A percentile compares a stretch with the other conserved stretches of the same genome.
Conservation (phyloP, 1,284 basidiomycete genomes). For the Apiotrichum siamense region DNA sequence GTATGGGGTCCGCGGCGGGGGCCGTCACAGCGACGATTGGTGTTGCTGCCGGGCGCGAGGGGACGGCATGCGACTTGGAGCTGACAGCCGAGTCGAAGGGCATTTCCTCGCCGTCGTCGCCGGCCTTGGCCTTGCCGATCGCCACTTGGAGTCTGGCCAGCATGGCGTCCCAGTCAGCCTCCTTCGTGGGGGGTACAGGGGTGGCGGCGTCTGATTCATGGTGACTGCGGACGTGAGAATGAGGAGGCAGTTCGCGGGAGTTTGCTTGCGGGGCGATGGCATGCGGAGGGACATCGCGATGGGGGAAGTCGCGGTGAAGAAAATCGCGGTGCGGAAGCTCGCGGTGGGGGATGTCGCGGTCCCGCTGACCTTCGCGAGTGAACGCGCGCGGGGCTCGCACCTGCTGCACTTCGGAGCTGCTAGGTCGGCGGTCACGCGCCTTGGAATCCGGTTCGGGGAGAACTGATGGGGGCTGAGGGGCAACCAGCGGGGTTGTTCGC, state of each 20-base stretch:
- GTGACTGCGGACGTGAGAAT: not conserved
- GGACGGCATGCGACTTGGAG: not conserved
- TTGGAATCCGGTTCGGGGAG: not conserved
- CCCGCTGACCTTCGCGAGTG: not conserved
- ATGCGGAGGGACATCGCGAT: conserved; percentile 8
- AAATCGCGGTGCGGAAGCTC: not conserved
- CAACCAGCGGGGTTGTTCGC: conserved; percentile 4
- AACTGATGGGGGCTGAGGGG: not conserved
- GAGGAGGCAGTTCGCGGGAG: conserved; percentile 10
- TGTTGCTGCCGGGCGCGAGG: not conserved
- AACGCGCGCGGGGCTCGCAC: not conserved
- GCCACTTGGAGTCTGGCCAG: conserved; percentile 85
- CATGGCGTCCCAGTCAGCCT: conserved; percentile 70
- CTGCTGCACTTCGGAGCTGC: not conserved
- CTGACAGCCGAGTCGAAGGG: not conserved
- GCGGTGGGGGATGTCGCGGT: not conserved
- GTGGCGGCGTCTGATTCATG: conserved; percentile 5
- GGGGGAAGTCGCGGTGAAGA: not conserved
- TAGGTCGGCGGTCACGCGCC: not conserved
- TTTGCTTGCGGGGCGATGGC: no score
- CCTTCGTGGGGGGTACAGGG: conserved; percentile 34
- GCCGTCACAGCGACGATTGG: not conserved
- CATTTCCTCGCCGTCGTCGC: not conserved
- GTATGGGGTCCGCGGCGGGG: not conserved
- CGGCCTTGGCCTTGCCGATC: conserved; percentile 57